Percentiles rank a stretch among this genome's conserved stretches.
phyloP scores from a whole-genome alignment of 805 yeast genomes.

The Candida vaughaniae region DNA sequence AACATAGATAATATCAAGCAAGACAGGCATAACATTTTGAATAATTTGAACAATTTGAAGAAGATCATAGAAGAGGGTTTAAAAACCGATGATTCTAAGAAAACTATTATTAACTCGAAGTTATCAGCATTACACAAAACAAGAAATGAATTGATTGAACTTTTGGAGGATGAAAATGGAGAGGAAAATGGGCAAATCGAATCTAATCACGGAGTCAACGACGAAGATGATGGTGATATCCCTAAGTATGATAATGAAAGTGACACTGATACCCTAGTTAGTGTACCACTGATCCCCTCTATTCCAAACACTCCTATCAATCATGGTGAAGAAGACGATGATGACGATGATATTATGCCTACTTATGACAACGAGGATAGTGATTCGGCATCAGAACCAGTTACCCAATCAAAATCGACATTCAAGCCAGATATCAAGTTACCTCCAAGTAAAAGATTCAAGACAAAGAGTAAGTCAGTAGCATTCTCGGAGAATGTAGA shows the following conservation, averaged over 20 bases:
- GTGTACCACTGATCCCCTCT: conserved; percentile 6
- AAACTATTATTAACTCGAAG: conserved; percentile 27
- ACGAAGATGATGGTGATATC: conserved; percentile 19
- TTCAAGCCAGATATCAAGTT: conserved; percentile 4
- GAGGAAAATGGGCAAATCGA: conserved; percentile 1
- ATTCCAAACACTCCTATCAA: neutral
- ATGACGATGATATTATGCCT: conserved; percentile 22
- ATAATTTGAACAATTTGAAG: conserved; percentile 24
- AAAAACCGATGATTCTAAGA: conserved; percentile 33
- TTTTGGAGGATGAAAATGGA: conserved; percentile 16
- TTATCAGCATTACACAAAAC: conserved; percentile 27
- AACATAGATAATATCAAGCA: conserved; percentile 32
- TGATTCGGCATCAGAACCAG: conserved; percentile 10
- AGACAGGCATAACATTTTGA: conserved; percentile 25
- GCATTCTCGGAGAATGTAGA: conserved; percentile 44
- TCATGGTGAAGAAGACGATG: conserved; percentile 18
- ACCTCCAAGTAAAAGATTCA: conserved; percentile 11
- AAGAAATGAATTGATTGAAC: conserved; percentile 30
- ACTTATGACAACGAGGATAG: conserved; percentile 22
- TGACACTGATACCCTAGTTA: conserved; percentile 3
- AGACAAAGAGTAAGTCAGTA: conserved; percentile 30
- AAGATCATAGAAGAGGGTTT: conserved; percentile 27
- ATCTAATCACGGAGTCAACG: neutral
- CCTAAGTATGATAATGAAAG: conserved; percentile 5
- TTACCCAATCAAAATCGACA: conserved; percentile 2